These are phyloP conservation scores for Nemania sp. DNA, from an alignment of 2,329 filamentous ascomycete genomes.

Conservation along the genomic window DNA sequence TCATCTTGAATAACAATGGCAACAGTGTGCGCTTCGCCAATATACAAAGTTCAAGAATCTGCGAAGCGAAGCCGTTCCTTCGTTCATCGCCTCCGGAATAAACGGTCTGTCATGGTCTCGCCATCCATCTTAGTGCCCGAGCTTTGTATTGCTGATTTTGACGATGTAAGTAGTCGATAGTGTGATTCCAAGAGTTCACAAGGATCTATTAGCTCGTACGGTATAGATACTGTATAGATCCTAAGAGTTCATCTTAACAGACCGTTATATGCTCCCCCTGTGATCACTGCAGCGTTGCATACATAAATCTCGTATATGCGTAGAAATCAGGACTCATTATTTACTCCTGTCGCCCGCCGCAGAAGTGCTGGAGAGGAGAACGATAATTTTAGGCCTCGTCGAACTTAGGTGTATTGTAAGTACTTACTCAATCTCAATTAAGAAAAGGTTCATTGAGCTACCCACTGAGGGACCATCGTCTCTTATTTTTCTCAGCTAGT, in stretches of 20 bases:
- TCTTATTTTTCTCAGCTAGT: background rate
- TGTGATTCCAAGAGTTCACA: constrained; percentile 14
- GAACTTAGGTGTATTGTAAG: background rate
- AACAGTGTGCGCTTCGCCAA: background rate
- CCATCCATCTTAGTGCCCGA: background rate
- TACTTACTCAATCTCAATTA: background rate
- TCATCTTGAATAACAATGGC: background rate
- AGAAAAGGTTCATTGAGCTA: background rate
- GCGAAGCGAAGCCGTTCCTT: background rate
- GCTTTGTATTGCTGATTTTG: constrained; percentile 18
- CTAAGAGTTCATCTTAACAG: background rate
- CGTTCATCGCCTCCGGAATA: background rate
- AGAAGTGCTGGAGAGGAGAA: background rate
- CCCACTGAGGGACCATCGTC: background rate
- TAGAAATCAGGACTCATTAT: background rate
- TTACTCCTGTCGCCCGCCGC: too few species aligned
- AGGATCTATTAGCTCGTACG: constrained; percentile 20
- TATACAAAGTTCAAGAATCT: background rate
- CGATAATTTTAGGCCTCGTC: background rate
- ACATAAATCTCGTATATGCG: background rate
- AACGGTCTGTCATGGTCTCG: background rate
- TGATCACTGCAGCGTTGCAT: background rate
- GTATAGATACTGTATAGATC: background rate
- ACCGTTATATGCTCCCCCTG: background rate
- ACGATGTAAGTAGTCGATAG: constrained; percentile 29